A percentile compares a stretch with the other conserved stretches of the same genome.
Conservation (phyloP, 1,284 basidiomycete genomes). For the Leccinum ponderosum region DNA sequence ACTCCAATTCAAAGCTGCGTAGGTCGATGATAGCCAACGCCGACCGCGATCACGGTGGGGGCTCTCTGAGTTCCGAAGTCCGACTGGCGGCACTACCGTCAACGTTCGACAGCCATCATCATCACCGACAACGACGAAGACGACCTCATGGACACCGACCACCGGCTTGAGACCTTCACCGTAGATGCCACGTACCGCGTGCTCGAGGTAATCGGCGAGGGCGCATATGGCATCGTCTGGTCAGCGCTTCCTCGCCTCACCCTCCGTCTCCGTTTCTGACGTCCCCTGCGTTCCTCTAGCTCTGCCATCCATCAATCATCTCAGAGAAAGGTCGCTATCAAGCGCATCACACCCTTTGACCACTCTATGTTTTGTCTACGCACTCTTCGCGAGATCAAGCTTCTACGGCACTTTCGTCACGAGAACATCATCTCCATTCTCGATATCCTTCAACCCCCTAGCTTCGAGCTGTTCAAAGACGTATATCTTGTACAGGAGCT, state of each 20-base stretch:
- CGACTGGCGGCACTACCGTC: constrained; percentile 9
- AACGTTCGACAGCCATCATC: constrained; percentile 1
- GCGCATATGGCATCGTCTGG: constrained; percentile 87
- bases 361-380: constrained; percentile 87
- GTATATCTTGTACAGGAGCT: constrained; percentile 89
- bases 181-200: constrained; percentile 73
- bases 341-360: constrained; percentile 85
- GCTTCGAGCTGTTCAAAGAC: constrained; percentile 71
- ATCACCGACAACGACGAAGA: constrained; percentile 13
- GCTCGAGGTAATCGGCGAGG: constrained; percentile 88
- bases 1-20: background rate
- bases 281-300: constrained; percentile 35
- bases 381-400: constrained; percentile 85
- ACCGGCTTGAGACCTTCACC: constrained; percentile 30
- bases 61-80: constrained; percentile 24
- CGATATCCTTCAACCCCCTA: constrained; percentile 69
- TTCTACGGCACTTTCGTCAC: constrained; percentile 50
- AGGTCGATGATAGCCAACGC: constrained; percentile 1
- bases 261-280: constrained; percentile 2
- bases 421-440: constrained; percentile 81
- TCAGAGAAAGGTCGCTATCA: constrained; percentile 71
- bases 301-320: constrained; percentile 70
- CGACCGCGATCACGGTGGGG: background rate
- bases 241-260: constrained; percentile 10
- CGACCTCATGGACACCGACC: constrained; percentile 21